phyloP scores from a whole-genome alignment of 306 rosid species.

The Malus domestica region ASM211411v1 NC_041800.1:3865001-3865500 shows the following conservation, averaged over 20 bases:
- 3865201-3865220: background rate
- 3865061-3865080: background rate
- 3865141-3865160: background rate
- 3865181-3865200: background rate
- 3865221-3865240: background rate
- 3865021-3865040: conserved; percentile 12
- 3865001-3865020: background rate
- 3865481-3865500: too few relatives aligned
- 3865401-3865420: too few relatives aligned
- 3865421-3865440: too few relatives aligned
- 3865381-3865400: too few relatives aligned
- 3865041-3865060: conserved; percentile 10
- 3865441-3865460: too few relatives aligned
- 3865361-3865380: too few relatives aligned
- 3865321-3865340: too few relatives aligned
- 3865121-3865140: background rate
- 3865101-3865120: background rate
- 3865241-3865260: background rate
- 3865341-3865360: too few relatives aligned
- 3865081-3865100: background rate
- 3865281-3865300: background rate
- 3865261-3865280: background rate
- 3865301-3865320: too few relatives aligned
- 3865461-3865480: too few relatives aligned
- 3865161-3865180: background rate